phyloP scores from a whole-genome alignment of 2,329 filamentous ascomycete genomes.

The Myriangium duriaei region DNA sequence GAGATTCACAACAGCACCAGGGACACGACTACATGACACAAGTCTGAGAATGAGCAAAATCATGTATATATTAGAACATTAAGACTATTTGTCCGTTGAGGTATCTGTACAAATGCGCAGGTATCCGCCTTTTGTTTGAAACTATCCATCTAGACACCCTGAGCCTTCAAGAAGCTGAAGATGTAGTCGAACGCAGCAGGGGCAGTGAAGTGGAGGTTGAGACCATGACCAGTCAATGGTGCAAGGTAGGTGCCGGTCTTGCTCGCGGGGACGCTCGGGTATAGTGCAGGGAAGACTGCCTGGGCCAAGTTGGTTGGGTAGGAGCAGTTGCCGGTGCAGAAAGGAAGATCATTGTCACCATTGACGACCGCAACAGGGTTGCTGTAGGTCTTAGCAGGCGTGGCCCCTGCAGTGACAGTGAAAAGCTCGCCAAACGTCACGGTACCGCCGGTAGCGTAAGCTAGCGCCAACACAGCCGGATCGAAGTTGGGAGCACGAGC shows the following conservation, averaged over 20 bases:
- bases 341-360: slow-evolving; percentile 19
- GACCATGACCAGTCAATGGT: slow-evolving; percentile 18
- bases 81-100: no score
- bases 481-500: slow-evolving; percentile 21
- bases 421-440: slow-evolving; percentile 23
- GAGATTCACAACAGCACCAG: no score
- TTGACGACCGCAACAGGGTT: slow-evolving; percentile 21
- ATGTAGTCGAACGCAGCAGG: slow-evolving; percentile 18
- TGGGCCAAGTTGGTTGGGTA: slow-evolving; percentile 17
- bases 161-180: slow-evolving; percentile 16
- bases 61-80: no score
- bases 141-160: slow-evolving; percentile 8
- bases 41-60: no score
- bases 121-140: no score
- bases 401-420: slow-evolving; percentile 13
- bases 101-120: no score
- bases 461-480: slow-evolving; percentile 16
- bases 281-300: slow-evolving; percentile 15
- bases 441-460: slow-evolving; percentile 19
- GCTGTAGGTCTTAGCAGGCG: slow-evolving; percentile 15
- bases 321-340: slow-evolving; percentile 22
- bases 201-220: slow-evolving; percentile 23
- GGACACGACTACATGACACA: no score
- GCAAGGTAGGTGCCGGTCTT: slow-evolving; percentile 17
- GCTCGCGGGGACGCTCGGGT: slow-evolving; percentile 13